These are phyloP conservation scores for Mucor circinelloides DNA, from an alignment of 371 early-diverging fungal genomes.

Conservation along the genomic window DNA sequence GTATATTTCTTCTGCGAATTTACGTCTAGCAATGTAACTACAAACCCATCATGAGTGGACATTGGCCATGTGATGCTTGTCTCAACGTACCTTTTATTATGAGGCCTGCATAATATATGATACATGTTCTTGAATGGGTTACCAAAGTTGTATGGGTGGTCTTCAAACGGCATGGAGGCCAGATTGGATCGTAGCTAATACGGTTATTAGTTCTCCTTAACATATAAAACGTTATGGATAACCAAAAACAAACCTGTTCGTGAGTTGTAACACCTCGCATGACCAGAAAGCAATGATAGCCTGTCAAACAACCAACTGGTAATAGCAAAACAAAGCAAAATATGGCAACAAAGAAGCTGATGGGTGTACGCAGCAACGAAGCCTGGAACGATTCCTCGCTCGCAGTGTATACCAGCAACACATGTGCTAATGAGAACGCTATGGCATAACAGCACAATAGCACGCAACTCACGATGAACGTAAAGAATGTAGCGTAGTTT, in stretches of 20 bases:
- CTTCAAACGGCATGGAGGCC: conserved; percentile 29
- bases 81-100: conserved; percentile 55
- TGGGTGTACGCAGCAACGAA: conserved; percentile 30
- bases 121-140: conserved; percentile 53
- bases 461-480: conserved; percentile 66
- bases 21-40: conserved; percentile 29
- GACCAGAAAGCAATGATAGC: conserved; percentile 78
- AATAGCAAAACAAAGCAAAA: conserved; percentile 64
- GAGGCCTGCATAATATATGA: conserved; percentile 60
- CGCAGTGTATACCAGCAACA: conserved; percentile 27
- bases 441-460: conserved; percentile 60
- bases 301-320: conserved; percentile 69
- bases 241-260: conserved; percentile 66
- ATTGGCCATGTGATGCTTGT: not conserved
- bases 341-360: conserved; percentile 66
- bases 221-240: not conserved
- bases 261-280: conserved; percentile 82
- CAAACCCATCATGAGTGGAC: not conserved
- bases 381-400: not conserved
- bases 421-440: conserved; percentile 59
- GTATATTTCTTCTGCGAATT: conserved; percentile 18
- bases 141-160: conserved; percentile 53
- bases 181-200: conserved; percentile 43
- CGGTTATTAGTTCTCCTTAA: not conserved
- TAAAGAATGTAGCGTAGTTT: conserved; percentile 87